Evolutionary conservation across 75 land plant genomes (phyloP).

Genomic region (Picea sitchensis): DNA sequence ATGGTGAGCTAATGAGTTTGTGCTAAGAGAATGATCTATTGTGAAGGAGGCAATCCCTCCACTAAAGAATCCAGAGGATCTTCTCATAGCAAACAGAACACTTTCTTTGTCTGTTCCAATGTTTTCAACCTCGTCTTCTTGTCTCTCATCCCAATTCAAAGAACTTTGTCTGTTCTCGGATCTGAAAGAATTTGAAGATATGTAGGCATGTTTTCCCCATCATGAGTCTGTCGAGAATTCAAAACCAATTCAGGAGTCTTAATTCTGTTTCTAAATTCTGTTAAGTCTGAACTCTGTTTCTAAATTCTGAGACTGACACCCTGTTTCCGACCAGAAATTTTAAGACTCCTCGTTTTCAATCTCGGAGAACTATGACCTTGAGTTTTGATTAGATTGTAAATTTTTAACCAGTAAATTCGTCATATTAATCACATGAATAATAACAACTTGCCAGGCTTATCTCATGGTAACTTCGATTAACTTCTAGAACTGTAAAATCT

Average conservation of each 20-base stretch:
- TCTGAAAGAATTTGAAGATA: conserved; percentile 16
- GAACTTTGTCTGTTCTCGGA: background rate
- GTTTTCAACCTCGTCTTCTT: conserved; percentile 18
- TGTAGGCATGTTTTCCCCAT: conserved; percentile 30
- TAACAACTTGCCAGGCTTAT: too few species aligned
- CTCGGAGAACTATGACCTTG: too few species aligned
- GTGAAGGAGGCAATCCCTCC: conserved; percentile 20
- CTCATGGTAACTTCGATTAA: too few species aligned
- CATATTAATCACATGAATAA: too few species aligned
- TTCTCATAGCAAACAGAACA: conserved; percentile 9
- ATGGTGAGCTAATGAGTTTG: conserved; percentile 16
- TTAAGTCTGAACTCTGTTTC: too few species aligned
- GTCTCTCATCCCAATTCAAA: conserved; percentile 25
- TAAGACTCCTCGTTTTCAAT: too few species aligned
- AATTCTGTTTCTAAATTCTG: too few species aligned
- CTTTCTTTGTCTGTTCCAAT: conserved; percentile 19
- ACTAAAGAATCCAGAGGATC: conserved; percentile 17
- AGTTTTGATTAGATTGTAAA: too few species aligned
- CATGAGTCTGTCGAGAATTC: conserved; percentile 28
- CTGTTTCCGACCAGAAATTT: too few species aligned
- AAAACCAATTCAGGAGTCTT: background rate
- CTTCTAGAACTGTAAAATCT: too few species aligned
- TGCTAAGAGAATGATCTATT: conserved; percentile 20
- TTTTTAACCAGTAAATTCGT: too few species aligned
- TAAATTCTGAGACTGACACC: too few species aligned